Evolutionary conservation across 768 basidiomycete genomes (phyloP), one percentile per base, ranked within the genome.

Genomic region (Auriscalpium vulgare): DNA sequence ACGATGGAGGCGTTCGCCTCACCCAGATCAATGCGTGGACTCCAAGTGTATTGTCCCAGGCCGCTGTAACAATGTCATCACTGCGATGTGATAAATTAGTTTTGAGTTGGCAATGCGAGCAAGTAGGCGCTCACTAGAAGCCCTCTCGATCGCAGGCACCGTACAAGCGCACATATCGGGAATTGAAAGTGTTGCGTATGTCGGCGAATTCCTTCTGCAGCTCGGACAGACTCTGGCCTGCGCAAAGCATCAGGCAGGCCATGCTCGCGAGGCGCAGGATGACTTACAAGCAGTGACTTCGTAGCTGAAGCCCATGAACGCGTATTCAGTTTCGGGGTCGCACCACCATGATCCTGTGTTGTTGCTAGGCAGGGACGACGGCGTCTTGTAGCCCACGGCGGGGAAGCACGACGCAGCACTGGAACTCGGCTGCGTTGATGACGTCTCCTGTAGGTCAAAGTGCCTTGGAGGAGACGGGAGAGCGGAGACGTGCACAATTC

Each of bases 1-100:
- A 29, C 29, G 34, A 44, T 13, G 37, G 29, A 44, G 46, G 38
- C 13, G 34, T 3, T 3, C 17, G 45, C 50, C 76, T 62, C 63
- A 85, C 85, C 86, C 85, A 88, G 58, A 89, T 80, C 17, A 88
- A 69, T 14, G 85, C 84, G 58, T 88, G 86, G 6, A 89, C 83
- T 47, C 87, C 86, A 23, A 88, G 67, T n/a, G 78, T 74, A 37
- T 80, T 81, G 23, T 71, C 67, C 84, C 85, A 88, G 8, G 86
- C 86, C 23, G 87, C 86, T 44, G 82, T 75, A 17, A 88, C 74
- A 43, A 87, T 67, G 57, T 86, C 75, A 29, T 29, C 29, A 29
- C 29, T 29, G 29, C 29, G 29, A 29, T 29, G 7, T 29, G 29
- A 29, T 29, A 7, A 29, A 29, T 4, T 29, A 29, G 7, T 4